Conservation (phyloP, 257 asterid genomes). For the Dorcoceras hygrometricum region DNA sequence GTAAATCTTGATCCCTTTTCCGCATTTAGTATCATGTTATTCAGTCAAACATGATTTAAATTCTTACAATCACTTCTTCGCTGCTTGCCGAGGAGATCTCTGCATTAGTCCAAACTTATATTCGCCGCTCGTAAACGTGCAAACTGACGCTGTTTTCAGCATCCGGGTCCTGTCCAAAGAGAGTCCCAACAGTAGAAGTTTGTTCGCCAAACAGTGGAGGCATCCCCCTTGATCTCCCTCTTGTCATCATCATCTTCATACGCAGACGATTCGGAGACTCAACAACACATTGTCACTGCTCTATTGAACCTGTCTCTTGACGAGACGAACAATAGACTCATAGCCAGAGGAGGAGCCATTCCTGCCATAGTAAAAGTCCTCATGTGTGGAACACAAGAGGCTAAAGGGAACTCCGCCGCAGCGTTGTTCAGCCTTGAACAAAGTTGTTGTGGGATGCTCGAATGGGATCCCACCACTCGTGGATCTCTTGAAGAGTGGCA, state of each 20-base stretch:
- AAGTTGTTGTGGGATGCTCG: slow-evolving; percentile 46
- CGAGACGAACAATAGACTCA: slow-evolving; percentile 51
- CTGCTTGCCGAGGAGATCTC: slow-evolving; percentile 51
- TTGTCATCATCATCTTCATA: slow-evolving; percentile 29
- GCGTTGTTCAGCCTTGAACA: slow-evolving; percentile 66
- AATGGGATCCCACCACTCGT: slow-evolving; percentile 56
- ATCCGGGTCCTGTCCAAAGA: slow-evolving; percentile 66
- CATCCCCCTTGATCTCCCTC: slow-evolving; percentile 49
- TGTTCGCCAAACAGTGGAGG: slow-evolving; percentile 63
- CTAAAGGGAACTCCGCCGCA: slow-evolving; percentile 64
- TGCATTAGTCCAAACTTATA: slow-evolving; percentile 41
- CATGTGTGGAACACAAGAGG: slow-evolving; percentile 48
- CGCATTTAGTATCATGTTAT: too few species aligned
- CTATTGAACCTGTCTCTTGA: slow-evolving; percentile 48
- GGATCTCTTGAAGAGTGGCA: slow-evolving; percentile 40
- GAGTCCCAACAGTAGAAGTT: slow-evolving; percentile 50
- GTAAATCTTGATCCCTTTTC: too few species aligned
- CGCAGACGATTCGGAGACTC: slow-evolving; percentile 37
- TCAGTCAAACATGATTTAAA: too few species aligned
- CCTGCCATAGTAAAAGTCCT: slow-evolving; percentile 50
- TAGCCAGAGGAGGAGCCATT: slow-evolving; percentile 55
- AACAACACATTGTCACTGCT: slow-evolving; percentile 58
- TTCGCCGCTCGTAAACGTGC: slow-evolving; percentile 29
- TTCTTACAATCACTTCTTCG: too few species aligned
- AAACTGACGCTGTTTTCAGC: slow-evolving; percentile 40